phyloP scores from a whole-genome alignment of 495 filamentous ascomycete genomes.

The Penicillium macrosclerotiorum region DNA sequence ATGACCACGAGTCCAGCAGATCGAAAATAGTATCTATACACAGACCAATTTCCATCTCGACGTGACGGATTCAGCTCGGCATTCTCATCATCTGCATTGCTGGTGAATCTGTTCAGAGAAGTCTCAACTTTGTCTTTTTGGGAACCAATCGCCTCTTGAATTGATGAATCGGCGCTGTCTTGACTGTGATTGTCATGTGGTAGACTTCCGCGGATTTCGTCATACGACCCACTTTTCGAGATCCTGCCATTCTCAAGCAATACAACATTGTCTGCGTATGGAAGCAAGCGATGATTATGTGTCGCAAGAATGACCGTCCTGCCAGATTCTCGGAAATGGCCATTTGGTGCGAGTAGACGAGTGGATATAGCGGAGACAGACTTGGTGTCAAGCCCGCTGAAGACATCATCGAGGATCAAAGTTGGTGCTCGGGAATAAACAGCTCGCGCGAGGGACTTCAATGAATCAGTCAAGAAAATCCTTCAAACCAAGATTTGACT shows the following conservation, averaged over 20 bases:
- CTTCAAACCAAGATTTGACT: too few species aligned
- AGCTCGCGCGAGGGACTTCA: constrained; percentile 20
- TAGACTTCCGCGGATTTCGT: neutral
- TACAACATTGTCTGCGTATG: constrained; percentile 5
- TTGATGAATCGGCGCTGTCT: neutral
- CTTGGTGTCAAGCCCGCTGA: constrained; percentile 24
- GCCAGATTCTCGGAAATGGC: constrained; percentile 15
- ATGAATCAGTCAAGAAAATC: neutral
- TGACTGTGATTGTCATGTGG: neutral
- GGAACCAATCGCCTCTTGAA: neutral
- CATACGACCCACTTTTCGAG: neutral
- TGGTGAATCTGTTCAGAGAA: neutral
- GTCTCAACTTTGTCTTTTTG: neutral
- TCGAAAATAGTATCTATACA: constrained; percentile 52
- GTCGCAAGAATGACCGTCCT: constrained; percentile 18
- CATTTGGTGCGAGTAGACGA: constrained; percentile 14
- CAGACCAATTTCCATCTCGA: constrained; percentile 38
- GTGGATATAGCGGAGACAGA: constrained; percentile 7
- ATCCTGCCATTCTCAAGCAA: constrained; percentile 2
- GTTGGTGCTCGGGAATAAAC: constrained; percentile 17
- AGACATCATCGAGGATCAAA: constrained; percentile 12
- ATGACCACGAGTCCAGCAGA: constrained; percentile 8
- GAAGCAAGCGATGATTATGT: constrained; percentile 5
- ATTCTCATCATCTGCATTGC: neutral
- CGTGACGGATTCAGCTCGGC: constrained; percentile 8